Percentiles rank a stretch among this genome's conserved stretches.
Conservation (phyloP, 768 basidiomycete genomes). For the Exidia glandulosa region DNA sequence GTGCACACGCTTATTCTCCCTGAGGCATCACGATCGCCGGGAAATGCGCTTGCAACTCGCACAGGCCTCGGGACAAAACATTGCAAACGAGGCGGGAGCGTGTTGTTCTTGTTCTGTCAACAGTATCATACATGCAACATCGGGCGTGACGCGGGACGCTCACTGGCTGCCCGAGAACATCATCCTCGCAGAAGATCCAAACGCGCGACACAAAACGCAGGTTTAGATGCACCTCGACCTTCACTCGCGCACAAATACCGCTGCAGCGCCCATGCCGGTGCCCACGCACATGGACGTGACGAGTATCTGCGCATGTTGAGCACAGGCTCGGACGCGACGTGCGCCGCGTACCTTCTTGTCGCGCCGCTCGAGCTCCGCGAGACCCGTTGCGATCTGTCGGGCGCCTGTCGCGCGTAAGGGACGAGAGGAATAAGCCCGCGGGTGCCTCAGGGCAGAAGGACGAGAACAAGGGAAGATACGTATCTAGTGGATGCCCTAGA, state of each 20-base stretch:
- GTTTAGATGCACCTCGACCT: too few relatives aligned
- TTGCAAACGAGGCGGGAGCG: too few relatives aligned
- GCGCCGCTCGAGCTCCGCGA: conserved; percentile 65
- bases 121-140: too few relatives aligned
- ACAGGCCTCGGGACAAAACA: too few relatives aligned
- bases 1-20: too few relatives aligned
- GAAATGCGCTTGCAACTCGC: too few relatives aligned
- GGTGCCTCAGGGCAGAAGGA: conserved; percentile 7
- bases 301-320: conserved; percentile 31
- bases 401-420: conserved; percentile 33
- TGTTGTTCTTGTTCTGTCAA: too few relatives aligned
- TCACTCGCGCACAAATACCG: conserved; percentile 63
- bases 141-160: too few relatives aligned
- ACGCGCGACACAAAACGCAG: too few relatives aligned
- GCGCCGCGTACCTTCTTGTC: conserved; percentile 29
- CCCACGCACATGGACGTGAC: conserved; percentile 76
- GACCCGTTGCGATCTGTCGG: conserved; percentile 81
- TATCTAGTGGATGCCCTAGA: conserved; percentile 60
- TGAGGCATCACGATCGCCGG: too few relatives aligned
- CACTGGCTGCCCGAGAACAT: too few relatives aligned
- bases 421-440: too few relatives aligned
- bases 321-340: background rate
- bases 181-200: background rate
- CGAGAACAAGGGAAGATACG: background rate
- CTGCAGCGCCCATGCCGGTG: conserved; percentile 83